phyloP scores from a whole-genome alignment of 2,329 filamentous ascomycete genomes.

The Neonectria magnoliae region DNA sequence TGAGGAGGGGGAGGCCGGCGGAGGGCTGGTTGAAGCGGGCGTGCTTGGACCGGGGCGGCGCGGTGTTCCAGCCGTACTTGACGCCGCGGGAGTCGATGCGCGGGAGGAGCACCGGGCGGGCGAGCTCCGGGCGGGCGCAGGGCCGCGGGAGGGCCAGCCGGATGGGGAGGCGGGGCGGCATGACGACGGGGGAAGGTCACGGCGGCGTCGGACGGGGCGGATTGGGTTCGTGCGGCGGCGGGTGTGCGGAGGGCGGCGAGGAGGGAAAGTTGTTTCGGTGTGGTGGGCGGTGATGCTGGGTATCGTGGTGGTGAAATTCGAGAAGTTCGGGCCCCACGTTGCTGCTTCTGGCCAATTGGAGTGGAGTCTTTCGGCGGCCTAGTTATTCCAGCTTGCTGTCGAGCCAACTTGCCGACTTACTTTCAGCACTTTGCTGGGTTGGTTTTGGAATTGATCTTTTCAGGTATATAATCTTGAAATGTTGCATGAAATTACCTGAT shows the following conservation, averaged over 20 bases:
- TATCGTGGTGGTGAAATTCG: conserved; percentile 20
- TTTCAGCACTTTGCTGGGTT: background rate
- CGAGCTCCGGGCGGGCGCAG: conserved; percentile 43
- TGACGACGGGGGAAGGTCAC: conserved; percentile 25
- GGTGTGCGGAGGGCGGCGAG: conserved; percentile 10
- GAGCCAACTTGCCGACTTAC: background rate
- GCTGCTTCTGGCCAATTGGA: background rate
- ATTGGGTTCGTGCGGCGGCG: conserved; percentile 30
- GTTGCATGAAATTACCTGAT: background rate
- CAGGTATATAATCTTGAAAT: background rate
- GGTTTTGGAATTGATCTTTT: background rate
- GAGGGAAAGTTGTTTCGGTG: conserved; percentile 12
- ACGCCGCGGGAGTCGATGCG: conserved; percentile 59
- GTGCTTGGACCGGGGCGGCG: conserved; percentile 61
- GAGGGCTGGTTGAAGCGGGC: conserved; percentile 69
- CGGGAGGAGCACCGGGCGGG: conserved; percentile 56
- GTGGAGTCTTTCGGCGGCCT: background rate
- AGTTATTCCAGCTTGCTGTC: background rate
- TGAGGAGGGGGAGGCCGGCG: conserved; percentile 65
- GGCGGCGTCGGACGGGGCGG: conserved; percentile 23
- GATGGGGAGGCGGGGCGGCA: conserved; percentile 58
- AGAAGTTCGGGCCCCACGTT: conserved; percentile 7
- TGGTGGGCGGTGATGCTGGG: conserved; percentile 23
- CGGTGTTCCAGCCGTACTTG: conserved; percentile 70
- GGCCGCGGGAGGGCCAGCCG: conserved; percentile 56